Percentiles rank a stretch among this genome's conserved stretches.
Conservation (phyloP, 2,329 filamentous ascomycete genomes). For the Mollisia scopiformis region DNA sequence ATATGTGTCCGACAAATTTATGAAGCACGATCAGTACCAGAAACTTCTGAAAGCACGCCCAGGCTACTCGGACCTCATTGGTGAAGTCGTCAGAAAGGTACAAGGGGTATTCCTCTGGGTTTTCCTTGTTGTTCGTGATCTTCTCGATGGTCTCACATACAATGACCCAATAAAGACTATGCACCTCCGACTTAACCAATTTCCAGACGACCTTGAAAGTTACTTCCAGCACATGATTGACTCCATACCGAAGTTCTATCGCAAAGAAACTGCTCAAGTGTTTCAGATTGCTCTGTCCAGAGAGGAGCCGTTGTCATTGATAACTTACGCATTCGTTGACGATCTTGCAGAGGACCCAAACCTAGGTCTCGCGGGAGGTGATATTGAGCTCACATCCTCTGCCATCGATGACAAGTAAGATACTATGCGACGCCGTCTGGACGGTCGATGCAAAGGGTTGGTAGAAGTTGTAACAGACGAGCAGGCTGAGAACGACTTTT, state of each 20-base stretch:
- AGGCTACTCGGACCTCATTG: neutral
- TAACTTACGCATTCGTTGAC: neutral
- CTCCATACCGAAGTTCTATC: constrained; percentile 19
- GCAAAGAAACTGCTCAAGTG: constrained; percentile 16
- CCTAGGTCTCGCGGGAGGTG: neutral
- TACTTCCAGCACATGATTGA: constrained; percentile 27
- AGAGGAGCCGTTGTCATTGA: neutral
- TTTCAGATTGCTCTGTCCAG: constrained; percentile 4
- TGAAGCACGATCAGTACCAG: neutral
- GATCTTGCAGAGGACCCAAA: neutral
- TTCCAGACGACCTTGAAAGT: constrained; percentile 28
- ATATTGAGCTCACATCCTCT: neutral
- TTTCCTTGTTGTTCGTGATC: constrained; percentile 6
- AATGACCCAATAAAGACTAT: constrained; percentile 25
- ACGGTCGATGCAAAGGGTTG: neutral
- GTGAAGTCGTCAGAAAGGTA: constrained; percentile 9
- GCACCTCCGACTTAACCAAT: constrained; percentile 16
- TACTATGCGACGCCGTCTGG: neutral
- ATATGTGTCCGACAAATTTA: constrained; percentile 7
- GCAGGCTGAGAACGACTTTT: neutral
- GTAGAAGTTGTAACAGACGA: neutral
- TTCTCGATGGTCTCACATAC: constrained; percentile 9
- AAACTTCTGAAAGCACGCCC: neutral
- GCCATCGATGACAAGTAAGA: neutral
- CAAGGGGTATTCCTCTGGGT: constrained; percentile 22